Base-by-base conservation (phyloP, 1,284 basidiomycete species). In the Cryptococcus sp. region DNA sequence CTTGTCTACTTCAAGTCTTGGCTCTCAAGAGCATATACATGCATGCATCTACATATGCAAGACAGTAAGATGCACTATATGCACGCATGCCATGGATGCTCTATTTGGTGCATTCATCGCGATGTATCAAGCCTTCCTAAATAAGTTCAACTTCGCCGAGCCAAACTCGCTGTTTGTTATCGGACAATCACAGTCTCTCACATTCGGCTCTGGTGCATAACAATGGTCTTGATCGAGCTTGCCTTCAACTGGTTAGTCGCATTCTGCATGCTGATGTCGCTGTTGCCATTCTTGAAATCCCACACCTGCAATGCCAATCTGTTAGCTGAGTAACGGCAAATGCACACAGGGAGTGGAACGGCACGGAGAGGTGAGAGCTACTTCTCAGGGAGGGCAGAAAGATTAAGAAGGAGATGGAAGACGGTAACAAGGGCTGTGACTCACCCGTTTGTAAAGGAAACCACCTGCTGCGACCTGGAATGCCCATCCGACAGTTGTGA, bases 401-500 rank as follows among this genome's bases (percentile, higher is more conserved):
- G 31, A 8, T 4, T 5, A 3, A 10, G 31, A 35, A 35, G 31
- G 31, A 10, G 3, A 35, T 5, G 13, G 31, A 35, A 8, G 31
- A 35, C 2, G 31, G 13, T 35, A 35, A 5, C 31, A 13, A 35
- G 31, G 31, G 20, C 20, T 16, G 20, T 13, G 10, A 63, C 60
- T 56, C 50, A 76, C 71, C 35, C 70, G 65, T 66, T 77, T 77
- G 70, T 76, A 79, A 16, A 79, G 63, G 40, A 78, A 64, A 3
- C 72, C 70, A 16, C 78, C 78, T n/a, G 70, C 73, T 40, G 72
- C 58, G 19, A 66, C 89, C 78, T 99, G 93, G 38, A 95, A 59
- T 3, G 84, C 82, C 92, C 96, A 99, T 31, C 92, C 93, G 35
- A 88, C 82, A 8, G 89, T 92, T 3, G 93, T 84, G 49, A 99